These are phyloP conservation scores for Tubosaeta sp. DNA, from an alignment of 768 basidiomycete species.

Conservation along the genomic window DNA sequence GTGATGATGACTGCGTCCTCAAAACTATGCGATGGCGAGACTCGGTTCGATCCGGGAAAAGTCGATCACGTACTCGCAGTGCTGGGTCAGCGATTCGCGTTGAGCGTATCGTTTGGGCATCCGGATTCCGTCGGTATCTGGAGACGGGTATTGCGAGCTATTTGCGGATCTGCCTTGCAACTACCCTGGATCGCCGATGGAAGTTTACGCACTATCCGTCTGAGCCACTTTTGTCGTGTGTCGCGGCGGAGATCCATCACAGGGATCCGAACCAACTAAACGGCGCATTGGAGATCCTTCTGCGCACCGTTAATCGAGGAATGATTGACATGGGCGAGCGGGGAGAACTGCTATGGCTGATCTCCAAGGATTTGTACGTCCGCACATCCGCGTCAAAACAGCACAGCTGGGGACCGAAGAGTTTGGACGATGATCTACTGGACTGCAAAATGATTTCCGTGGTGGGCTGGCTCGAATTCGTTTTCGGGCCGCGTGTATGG, in stretches of 20 bases:
- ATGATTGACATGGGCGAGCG: conserved; percentile 1
- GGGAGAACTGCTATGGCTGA: not conserved
- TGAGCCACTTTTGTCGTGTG: conserved; percentile 8
- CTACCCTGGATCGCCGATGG: not conserved
- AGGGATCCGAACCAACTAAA: too few relatives aligned
- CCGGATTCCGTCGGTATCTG: not conserved
- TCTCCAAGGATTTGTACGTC: not conserved
- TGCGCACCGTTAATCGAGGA: not conserved
- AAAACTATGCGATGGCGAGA: not conserved
- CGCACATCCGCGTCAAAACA: not conserved
- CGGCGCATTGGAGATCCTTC: not conserved
- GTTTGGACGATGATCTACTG: conserved; percentile 2
- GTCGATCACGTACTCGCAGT: not conserved
- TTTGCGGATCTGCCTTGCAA: conserved; percentile 1
- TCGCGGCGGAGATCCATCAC: conserved; percentile 2
- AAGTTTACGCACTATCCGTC: conserved; percentile 9
- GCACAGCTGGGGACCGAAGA: not conserved
- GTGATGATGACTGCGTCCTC: not conserved
- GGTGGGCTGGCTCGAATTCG: conserved; percentile 9
- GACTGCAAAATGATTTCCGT: conserved; percentile 13
- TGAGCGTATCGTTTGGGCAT: not conserved
- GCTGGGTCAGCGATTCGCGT: not conserved
- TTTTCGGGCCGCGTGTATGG: conserved; percentile 4
- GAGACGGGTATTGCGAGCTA: conserved; percentile 1
- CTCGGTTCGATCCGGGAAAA: not conserved